These are phyloP conservation scores for Candida namnaoensis DNA, from an alignment of 805 yeast genomes.

Conservation along the genomic window DNA sequence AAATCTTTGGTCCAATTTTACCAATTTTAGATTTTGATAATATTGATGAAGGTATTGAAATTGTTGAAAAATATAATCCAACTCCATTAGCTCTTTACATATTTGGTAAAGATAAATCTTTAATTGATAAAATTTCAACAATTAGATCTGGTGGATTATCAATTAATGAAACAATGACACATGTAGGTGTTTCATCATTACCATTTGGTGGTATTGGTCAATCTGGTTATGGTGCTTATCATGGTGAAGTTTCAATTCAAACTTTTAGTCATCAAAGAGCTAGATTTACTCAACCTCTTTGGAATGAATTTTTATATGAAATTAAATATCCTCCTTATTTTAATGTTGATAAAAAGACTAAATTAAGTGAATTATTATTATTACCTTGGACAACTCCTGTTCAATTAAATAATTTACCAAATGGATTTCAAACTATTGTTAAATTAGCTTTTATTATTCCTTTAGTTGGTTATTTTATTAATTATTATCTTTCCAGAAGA, in stretches of 20 bases:
- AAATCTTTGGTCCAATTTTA: slow-evolving; percentile 79
- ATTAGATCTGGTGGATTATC: slow-evolving; percentile 68
- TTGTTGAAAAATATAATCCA: slow-evolving; percentile 43
- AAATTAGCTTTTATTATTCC: slow-evolving; percentile 4
- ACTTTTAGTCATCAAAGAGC: slow-evolving; percentile 76
- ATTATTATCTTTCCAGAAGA: not conserved
- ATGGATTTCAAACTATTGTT: too few relatives aligned
- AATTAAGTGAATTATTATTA: not conserved
- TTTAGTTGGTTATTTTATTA: slow-evolving; percentile 2
- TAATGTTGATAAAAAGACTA: slow-evolving; percentile 18
- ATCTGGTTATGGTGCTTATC: slow-evolving; percentile 81
- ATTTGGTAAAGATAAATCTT: slow-evolving; percentile 40
- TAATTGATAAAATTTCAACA: slow-evolving; percentile 38
- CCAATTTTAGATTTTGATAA: slow-evolving; percentile 55
- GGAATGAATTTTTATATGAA: slow-evolving; percentile 51
- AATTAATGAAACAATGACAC: slow-evolving; percentile 66
- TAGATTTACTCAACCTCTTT: slow-evolving; percentile 51
- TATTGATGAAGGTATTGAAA: slow-evolving; percentile 33
- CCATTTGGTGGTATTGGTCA: slow-evolving; percentile 92
- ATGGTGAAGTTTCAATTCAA: slow-evolving; percentile 50
- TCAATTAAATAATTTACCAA: not conserved
- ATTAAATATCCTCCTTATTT: slow-evolving; percentile 62
- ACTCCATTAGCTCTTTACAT: slow-evolving; percentile 79
- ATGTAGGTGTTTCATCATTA: slow-evolving; percentile 54
- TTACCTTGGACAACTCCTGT: not conserved